Evolutionary conservation across 495 filamentous ascomycete species (phyloP), one percentile per base, ranked within the genome.

Genomic region (Platismatia glauca): DNA sequence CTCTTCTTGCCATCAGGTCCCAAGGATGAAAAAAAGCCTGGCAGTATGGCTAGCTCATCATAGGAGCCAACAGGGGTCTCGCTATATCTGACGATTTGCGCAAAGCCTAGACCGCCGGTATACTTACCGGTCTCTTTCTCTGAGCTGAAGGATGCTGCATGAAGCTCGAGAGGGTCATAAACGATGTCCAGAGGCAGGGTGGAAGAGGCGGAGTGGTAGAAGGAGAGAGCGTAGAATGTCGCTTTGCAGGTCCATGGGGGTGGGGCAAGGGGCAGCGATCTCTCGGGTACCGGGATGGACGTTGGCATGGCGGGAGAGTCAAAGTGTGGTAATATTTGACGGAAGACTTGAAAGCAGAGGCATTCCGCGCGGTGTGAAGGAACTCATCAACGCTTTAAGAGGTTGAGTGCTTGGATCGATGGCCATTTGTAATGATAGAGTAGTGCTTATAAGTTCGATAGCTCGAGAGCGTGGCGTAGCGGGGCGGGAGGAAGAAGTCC

Each of bases 41-140:
- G 78, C 22, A 74, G 61, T 33, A 83, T 62, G 12, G 76, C 64
- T 59, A 82, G 66, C 70, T 82, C 79, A 67, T 82, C 79, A 60
- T 82, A 82, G 0, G 78, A 64, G 1, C 79, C 80, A 15, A 78
- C 77, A 7, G 80, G 79, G 22, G 74, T 78, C 24, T 79, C 75
- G 12, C 66, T 69, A 66, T 83, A 82, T 22, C 79, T 70, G 20
- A 82, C 69, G 35, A 81, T 68, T 67, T 79, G 76, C 31, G 80
- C 66, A 61, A 77, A 74, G 56, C 75, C 71, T 12, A 81, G 61
- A 11, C 79, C 78, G 24, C 80, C 79, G 33, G 69, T 61, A 34
- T 76, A 73, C 31, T 70, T 66, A 5, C 73, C 74, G 18, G 66
- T 66, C 48, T 64, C 63, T 9, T 63, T 34, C 4, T 59, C 43